phyloP scores from a whole-genome alignment of 1,139 yeast genomes.

The Sugiyamaella neomexicana region DNA sequence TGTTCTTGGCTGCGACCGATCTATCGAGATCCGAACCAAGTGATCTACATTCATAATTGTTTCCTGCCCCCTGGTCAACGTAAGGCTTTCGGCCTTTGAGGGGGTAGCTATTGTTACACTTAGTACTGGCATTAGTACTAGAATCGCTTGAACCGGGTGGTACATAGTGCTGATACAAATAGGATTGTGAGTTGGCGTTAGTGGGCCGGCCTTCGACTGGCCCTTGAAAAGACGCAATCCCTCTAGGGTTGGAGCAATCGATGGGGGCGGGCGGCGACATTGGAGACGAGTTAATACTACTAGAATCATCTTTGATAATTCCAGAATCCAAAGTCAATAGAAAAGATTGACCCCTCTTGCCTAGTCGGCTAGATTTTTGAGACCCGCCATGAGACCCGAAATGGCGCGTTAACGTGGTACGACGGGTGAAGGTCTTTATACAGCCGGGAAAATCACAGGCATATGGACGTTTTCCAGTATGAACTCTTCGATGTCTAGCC shows the following conservation, averaged over 20 bases:
- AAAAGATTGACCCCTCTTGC: neutral
- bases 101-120: neutral
- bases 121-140: neutral
- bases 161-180: slow-evolving; percentile 4
- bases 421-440: slow-evolving; percentile 61
- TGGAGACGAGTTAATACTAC: slow-evolving; percentile 5
- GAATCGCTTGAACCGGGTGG: neutral
- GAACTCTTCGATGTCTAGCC: slow-evolving; percentile 45
- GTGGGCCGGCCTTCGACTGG: neutral
- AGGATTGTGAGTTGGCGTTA: neutral
- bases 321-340: neutral
- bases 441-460: slow-evolving; percentile 70
- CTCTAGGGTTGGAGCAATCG: slow-evolving; percentile 1
- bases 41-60: slow-evolving; percentile 4
- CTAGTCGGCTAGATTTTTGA: neutral
- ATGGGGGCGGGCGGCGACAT: neutral
- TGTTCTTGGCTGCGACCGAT: slow-evolving; percentile 1
- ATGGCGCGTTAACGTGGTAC: slow-evolving; percentile 71
- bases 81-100: neutral
- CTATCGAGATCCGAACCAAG: slow-evolving; percentile 2
- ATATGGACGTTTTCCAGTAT: slow-evolving; percentile 61
- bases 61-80: neutral
- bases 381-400: slow-evolving; percentile 54
- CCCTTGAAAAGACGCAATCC: slow-evolving; percentile 1
- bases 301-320: neutral